Base-by-base conservation (phyloP, 2,329 filamentous ascomycete species). In the Scytalidium lignicola region DNA sequence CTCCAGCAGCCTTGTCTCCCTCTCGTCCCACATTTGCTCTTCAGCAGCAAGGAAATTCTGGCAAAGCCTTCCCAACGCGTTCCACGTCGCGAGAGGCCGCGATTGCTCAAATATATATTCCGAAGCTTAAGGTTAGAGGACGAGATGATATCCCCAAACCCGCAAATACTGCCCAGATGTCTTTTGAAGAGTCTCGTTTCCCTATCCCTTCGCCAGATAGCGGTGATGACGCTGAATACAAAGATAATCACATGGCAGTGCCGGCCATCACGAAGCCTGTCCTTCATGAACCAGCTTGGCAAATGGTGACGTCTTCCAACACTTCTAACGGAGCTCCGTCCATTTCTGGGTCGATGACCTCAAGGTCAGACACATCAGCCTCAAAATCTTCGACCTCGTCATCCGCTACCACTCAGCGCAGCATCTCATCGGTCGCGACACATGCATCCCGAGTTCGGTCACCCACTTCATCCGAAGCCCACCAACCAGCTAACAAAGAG, bases 1-100 rank as follows among this genome's bases (percentile, higher is more conserved):
- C 76, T 13, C 78, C 79, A 2, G 74, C 74, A 13, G 62, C 66
- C 18, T 60, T 76, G 5, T 78, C 76, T 3, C 75, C 76, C 46
- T 19, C 74, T 71, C 51, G 66, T 65, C 46, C 55, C 43, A 58
- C 48, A 44, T 65, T 55, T 51, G 53, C 53, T 44, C 54, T 45
- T 13, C 48, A 54, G 5, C 29, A 9, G n/a, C 7, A 21, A 5
- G 20, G n/a, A 12, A 17, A 22, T 21, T 20, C 18, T 12, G 12
- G 12, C n/a, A 10, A 9, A 10, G 15, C 12, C 9, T 12, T 43
- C 19, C 9, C 41, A 22, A 4, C 20, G 17, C 41, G 13, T 13
- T 22, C 41, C 9, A 26, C 20, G 5, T 43, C 20, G 6, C 41
- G 13, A 22, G 6, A 5, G 32, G 12, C 15, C 7, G 32, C n/a